A percentile compares a stretch with the other conserved stretches of the same genome.
phyloP scores from a whole-genome alignment of 2,329 filamentous ascomycete genomes.

The Macrophomina pseudophaseolina region DNA sequence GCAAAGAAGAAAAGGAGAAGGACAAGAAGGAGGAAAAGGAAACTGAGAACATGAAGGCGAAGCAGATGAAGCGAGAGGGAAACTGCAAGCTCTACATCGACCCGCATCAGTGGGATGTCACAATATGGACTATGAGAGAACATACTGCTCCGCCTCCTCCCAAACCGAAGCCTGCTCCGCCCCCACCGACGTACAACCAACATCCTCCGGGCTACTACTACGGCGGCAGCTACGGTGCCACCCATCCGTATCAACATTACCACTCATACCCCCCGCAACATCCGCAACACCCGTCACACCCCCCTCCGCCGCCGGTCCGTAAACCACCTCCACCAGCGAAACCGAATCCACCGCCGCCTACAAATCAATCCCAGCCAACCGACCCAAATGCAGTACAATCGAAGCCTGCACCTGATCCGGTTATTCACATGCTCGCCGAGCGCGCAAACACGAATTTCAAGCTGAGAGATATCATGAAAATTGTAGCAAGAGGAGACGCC shows the following conservation, averaged over 20 bases:
- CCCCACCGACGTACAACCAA: slow-evolving; percentile 36
- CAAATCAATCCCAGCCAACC: slow-evolving; percentile 13
- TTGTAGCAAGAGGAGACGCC: slow-evolving; percentile 77
- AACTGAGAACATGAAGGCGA: slow-evolving; percentile 55
- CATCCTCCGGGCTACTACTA: slow-evolving; percentile 12
- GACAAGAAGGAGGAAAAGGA: slow-evolving; percentile 57
- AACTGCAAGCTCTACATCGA: slow-evolving; percentile 74
- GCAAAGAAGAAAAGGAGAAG: slow-evolving; percentile 58
- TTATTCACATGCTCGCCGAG: slow-evolving; percentile 79
- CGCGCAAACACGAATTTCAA: slow-evolving; percentile 74
- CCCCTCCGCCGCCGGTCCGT: slow-evolving; percentile 27
- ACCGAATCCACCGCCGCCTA: slow-evolving; percentile 24
- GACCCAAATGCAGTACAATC: slow-evolving; percentile 30
- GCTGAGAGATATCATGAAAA: slow-evolving; percentile 80
- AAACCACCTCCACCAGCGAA: slow-evolving; percentile 31
- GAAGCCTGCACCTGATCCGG: slow-evolving; percentile 66
- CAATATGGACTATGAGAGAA: slow-evolving; percentile 74
- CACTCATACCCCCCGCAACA: slow-evolving; percentile 35
- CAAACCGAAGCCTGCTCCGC: slow-evolving; percentile 31
- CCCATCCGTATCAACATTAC: slow-evolving; percentile 25
- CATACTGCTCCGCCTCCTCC: slow-evolving; percentile 55
- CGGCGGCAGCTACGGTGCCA: slow-evolving; percentile 9
- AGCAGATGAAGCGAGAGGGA: slow-evolving; percentile 44
- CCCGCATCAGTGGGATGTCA: slow-evolving; percentile 79
- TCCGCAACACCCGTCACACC: slow-evolving; percentile 37